A percentile compares a stretch with the other conserved stretches of the same genome.
Conservation (phyloP, 139 green algal genomes). For the Chlorella sorokiniana region DNA sequence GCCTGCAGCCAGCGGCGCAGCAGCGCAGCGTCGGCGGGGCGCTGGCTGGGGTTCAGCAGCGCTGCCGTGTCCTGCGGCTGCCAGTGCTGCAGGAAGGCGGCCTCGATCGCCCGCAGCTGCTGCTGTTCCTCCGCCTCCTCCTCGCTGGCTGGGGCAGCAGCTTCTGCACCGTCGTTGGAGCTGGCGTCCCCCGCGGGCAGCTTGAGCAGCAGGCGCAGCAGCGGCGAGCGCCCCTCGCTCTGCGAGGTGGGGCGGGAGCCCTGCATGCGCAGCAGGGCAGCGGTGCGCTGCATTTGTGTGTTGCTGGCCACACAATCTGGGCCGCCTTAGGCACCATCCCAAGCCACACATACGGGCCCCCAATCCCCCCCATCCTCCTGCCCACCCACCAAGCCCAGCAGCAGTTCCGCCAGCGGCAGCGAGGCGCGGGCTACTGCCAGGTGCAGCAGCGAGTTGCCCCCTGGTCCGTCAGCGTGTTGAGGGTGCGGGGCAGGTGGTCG, state of each 20-base stretch:
- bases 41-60: slow-evolving; percentile 3
- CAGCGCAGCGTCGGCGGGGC: not conserved
- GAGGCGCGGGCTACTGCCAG: not conserved
- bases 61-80: slow-evolving; percentile 6
- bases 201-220: slow-evolving; percentile 22
- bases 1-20: slow-evolving; percentile 13
- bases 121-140: not conserved
- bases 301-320: not conserved
- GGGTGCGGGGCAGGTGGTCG: not conserved
- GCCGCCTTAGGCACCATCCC: no score
- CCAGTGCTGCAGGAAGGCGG: slow-evolving; percentile 20
- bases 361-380: not conserved
- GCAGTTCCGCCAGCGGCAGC: not conserved
- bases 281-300: not conserved
- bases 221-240: slow-evolving; percentile 17
- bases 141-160: not conserved
- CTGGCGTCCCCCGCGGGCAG: not conserved
- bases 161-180: not conserved
- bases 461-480: slow-evolving; percentile 14
- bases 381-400: slow-evolving; percentile 27
- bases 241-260: slow-evolving; percentile 15
- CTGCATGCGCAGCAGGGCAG: not conserved
- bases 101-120: not conserved
- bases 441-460: slow-evolving; percentile 28
- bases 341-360: not conserved